phyloP scores from a whole-genome alignment of 306 rosid species.

The Datisca glomerata region DNA sequence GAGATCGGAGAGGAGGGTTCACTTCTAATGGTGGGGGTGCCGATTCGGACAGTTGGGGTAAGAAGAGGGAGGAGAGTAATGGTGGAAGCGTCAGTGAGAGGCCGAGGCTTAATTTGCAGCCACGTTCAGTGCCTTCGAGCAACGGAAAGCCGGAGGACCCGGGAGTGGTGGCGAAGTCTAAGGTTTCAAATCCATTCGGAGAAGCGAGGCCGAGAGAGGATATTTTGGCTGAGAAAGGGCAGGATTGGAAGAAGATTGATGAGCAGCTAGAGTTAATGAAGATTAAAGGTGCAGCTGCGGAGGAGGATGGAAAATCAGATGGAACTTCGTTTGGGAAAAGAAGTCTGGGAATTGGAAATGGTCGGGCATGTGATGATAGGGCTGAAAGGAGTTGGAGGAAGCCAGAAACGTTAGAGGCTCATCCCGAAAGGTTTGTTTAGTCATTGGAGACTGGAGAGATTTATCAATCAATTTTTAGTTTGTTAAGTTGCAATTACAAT shows the following conservation, averaged over 20 bases:
- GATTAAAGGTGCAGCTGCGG: conserved; percentile 22
- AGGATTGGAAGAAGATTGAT: conserved; percentile 87
- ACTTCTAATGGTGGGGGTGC: conserved; percentile 23
- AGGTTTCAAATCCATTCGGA: conserved; percentile 64
- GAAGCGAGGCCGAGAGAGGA: conserved; percentile 92
- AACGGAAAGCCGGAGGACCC: neutral
- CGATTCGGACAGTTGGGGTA: conserved; percentile 36
- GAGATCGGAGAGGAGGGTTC: conserved; percentile 30
- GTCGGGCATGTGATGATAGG: conserved; percentile 23
- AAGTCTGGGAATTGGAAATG: conserved; percentile 38
- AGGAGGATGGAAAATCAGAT: conserved; percentile 15
- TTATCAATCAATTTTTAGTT: too few relatives aligned
- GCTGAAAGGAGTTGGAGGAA: conserved; percentile 74
- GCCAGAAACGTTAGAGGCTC: conserved; percentile 26
- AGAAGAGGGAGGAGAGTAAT: conserved; percentile 23
- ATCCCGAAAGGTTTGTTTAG: conserved; percentile 22
- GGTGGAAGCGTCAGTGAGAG: conserved; percentile 20
- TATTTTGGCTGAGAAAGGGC: conserved; percentile 86
- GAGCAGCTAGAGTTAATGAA: conserved; percentile 62
- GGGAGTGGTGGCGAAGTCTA: conserved; percentile 26
- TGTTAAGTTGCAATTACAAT: too few relatives aligned
- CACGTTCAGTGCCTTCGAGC: conserved; percentile 33
- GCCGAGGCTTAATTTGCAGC: conserved; percentile 76
- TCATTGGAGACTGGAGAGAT: too few relatives aligned
- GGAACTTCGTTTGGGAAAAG: conserved; percentile 37